phyloP scores from a whole-genome alignment of 2,329 filamentous ascomycete genomes.

The Daldinia sp. region DNA sequence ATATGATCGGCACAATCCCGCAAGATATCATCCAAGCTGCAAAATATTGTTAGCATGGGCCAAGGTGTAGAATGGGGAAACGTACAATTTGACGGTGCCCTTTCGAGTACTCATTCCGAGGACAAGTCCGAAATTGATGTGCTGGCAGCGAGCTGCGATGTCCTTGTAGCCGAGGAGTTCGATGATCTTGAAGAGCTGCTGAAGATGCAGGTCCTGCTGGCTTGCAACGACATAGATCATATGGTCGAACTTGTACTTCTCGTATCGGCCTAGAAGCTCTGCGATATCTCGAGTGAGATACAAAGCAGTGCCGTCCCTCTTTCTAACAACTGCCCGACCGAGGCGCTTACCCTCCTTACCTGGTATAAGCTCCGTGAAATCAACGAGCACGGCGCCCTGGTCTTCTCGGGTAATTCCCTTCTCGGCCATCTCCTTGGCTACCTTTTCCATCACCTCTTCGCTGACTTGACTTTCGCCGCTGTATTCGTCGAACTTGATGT shows the following conservation, averaged over 20 bases:
- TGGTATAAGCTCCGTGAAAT: conserved; percentile 75
- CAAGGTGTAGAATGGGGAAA: neutral
- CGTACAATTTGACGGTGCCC: conserved; percentile 69
- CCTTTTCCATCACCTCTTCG: conserved; percentile 73
- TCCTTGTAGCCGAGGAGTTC: conserved; percentile 77
- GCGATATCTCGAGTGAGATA: conserved; percentile 85
- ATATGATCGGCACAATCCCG: conserved; percentile 90
- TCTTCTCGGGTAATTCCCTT: conserved; percentile 76
- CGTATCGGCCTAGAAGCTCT: conserved; percentile 74
- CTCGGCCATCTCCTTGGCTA: conserved; percentile 71
- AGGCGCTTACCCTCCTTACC: conserved; percentile 77
- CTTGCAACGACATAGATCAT: conserved; percentile 85
- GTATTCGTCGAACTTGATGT: conserved; percentile 72
- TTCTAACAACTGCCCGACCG: conserved; percentile 77
- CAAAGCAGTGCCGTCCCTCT: conserved; percentile 79
- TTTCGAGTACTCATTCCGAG: conserved; percentile 77
- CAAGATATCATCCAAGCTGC: conserved; percentile 71
- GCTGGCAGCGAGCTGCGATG: conserved; percentile 75
- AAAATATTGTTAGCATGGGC: conserved; percentile 16
- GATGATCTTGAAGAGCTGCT: conserved; percentile 81
- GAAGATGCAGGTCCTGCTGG: conserved; percentile 78
- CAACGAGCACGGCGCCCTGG: conserved; percentile 78
- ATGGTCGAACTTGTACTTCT: conserved; percentile 75
- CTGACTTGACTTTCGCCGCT: conserved; percentile 81
- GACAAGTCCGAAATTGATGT: conserved; percentile 81